phyloP scores from a whole-genome alignment of 306 rosid genomes.

The Cucumis cinereus region DNA sequence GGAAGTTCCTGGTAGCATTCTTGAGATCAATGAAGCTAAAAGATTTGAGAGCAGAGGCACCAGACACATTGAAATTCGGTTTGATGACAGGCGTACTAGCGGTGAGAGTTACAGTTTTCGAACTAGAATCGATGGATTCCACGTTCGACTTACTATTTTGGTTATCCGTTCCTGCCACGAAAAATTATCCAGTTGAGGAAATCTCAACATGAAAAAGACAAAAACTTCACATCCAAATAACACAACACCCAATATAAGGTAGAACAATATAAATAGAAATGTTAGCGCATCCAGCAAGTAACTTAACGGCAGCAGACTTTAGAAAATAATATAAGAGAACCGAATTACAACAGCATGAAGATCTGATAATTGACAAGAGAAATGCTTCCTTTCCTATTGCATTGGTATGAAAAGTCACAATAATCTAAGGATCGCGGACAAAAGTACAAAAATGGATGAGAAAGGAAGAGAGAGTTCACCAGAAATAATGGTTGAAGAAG shows the following conservation, averaged over 20 bases:
- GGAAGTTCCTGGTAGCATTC: conserved; percentile 70
- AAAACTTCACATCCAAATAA: neutral
- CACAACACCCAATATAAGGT: neutral
- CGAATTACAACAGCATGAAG: neutral
- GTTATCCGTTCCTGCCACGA: conserved; percentile 28
- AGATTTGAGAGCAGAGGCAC: conserved; percentile 39
- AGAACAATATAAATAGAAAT: neutral
- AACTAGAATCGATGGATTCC: conserved; percentile 15
- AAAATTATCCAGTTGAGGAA: neutral
- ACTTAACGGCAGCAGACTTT: neutral
- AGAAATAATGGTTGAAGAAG: conserved; percentile 43
- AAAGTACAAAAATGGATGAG: neutral
- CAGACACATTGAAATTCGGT: conserved; percentile 20
- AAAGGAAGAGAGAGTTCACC: conserved; percentile 13
- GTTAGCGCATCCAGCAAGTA: neutral
- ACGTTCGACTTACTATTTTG: conserved; percentile 20
- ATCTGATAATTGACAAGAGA: neutral
- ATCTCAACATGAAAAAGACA: neutral
- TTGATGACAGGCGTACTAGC: neutral
- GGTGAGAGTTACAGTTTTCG: conserved; percentile 8
- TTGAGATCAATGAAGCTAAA: conserved; percentile 61
- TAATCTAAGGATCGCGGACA: neutral
- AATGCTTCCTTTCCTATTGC: neutral
- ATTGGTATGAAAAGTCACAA: neutral
- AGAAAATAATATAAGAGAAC: neutral